These are phyloP conservation scores for Mucor circinelloides DNA, from an alignment of 371 early-diverging fungal species.

Conservation along the genomic window DNA sequence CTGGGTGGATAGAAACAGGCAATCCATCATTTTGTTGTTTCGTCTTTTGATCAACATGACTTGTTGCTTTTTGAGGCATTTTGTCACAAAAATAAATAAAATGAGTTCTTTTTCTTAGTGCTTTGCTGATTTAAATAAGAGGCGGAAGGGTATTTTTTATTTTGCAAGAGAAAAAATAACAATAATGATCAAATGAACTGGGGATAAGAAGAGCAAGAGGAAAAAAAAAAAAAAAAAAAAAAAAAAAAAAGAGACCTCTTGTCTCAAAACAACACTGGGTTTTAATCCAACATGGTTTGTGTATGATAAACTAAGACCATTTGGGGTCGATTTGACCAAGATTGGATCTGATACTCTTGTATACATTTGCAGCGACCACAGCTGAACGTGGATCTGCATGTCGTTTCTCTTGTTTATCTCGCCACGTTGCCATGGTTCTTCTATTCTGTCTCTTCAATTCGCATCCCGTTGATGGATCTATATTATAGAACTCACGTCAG, in stretches of 20 bases:
- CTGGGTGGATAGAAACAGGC: conserved; percentile 63
- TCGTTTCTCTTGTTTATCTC: not conserved
- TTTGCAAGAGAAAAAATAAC: not conserved
- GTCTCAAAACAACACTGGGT: not conserved
- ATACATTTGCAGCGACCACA: not conserved
- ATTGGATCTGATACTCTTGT: not conserved
- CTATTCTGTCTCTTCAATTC: not conserved
- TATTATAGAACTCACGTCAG: not conserved
- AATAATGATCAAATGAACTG: not conserved
- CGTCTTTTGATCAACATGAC: conserved; percentile 5
- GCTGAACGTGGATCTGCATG: not conserved
- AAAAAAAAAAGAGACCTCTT: not conserved
- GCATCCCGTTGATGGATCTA: not conserved
- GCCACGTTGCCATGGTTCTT: not conserved
- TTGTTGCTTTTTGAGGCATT: conserved; percentile 20
- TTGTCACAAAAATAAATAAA: not conserved
- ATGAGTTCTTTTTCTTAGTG: not conserved
- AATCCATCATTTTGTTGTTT: conserved; percentile 17
- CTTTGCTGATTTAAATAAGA: not conserved
- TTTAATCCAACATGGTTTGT: not conserved
- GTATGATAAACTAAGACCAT: not conserved
- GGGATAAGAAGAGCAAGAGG: not conserved
- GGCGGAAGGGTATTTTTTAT: not conserved
- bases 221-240: conserved; percentile 7
- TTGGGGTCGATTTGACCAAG: not conserved